Conservation (phyloP, 805 yeast genomes). For the Millerozyma miso region DNA sequence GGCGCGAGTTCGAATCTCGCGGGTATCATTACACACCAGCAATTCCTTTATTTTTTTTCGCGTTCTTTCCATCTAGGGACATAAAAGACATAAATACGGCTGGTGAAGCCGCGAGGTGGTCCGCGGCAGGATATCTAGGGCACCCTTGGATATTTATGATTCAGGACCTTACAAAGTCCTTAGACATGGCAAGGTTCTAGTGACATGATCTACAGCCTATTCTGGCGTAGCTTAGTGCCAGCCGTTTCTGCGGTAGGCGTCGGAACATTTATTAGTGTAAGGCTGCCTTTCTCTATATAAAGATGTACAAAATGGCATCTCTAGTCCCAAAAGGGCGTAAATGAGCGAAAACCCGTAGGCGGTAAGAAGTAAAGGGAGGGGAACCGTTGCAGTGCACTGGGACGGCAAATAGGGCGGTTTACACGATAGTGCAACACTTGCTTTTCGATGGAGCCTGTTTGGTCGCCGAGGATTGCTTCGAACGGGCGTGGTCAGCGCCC, state of each 20-base stretch:
- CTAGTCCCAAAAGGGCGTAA: neutral
- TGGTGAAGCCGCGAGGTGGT: too few species aligned
- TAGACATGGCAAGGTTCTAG: too few species aligned
- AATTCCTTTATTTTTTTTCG: conserved; percentile 20
- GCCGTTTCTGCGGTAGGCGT: too few species aligned
- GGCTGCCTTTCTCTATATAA: neutral
- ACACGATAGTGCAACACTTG: conserved; percentile 31
- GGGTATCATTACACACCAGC: conserved; percentile 37
- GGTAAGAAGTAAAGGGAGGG: neutral
- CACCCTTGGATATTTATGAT: too few species aligned
- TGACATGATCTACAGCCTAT: too few species aligned
- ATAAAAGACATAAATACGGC: too few species aligned
- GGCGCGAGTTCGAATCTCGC: conserved; percentile 46
- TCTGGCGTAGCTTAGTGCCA: too few species aligned
- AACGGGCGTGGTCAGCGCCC: conserved; percentile 11
- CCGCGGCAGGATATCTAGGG: too few species aligned
- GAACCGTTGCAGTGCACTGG: neutral
- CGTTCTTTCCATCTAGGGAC: neutral
- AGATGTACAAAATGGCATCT: neutral
- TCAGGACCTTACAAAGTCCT: too few species aligned
- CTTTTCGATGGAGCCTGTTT: conserved; percentile 10
- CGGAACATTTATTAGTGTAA: too few species aligned
- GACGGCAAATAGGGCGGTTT: conserved; percentile 1
- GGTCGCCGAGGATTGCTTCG: conserved; percentile 14
- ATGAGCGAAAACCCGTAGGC: neutral